Percentiles rank a stretch among this genome's conserved stretches.
Conservation (phyloP, 2,329 filamentous ascomycete genomes). For the Chaetothyriales sp. region DNA sequence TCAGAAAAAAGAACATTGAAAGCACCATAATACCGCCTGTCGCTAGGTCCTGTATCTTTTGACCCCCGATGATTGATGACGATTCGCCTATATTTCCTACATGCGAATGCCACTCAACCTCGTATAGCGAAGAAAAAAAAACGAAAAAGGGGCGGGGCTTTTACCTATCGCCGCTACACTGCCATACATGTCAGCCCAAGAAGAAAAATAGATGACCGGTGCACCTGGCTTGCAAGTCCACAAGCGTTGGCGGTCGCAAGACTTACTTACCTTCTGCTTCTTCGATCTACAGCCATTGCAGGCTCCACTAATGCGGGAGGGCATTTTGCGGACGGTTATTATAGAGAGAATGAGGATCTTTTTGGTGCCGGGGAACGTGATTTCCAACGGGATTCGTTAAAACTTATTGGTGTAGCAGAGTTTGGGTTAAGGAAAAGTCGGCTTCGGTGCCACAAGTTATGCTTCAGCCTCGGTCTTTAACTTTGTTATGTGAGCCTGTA, state of each 20-base stretch:
- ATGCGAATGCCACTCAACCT: not conserved
- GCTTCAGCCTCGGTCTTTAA: not conserved
- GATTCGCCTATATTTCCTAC: not conserved
- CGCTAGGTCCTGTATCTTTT: not conserved
- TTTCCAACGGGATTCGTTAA: not conserved
- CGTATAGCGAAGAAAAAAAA: not conserved
- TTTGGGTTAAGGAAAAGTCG: not conserved
- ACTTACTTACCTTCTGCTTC: conserved; percentile 30
- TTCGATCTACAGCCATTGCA: conserved; percentile 28
- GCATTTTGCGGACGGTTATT: conserved; percentile 15
- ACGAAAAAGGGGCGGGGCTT: not conserved
- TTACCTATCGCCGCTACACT: conserved; percentile 29
- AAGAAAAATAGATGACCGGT: not conserved
- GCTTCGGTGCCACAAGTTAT: conserved; percentile 2
- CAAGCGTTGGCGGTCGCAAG: not conserved
- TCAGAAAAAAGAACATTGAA: not conserved
- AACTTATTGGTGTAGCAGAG: not conserved
- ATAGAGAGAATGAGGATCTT: not conserved
- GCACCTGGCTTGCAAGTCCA: too few relatives aligned
- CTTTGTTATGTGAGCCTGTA: not conserved
- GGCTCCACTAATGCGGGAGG: conserved; percentile 25
- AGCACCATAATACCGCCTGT: too few relatives aligned
- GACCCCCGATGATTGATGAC: too few relatives aligned
- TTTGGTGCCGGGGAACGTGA: not conserved
- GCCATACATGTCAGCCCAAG: conserved; percentile 4